Base-by-base conservation (phyloP, 352 stramenopile species). In the Albugo candida region DNA sequence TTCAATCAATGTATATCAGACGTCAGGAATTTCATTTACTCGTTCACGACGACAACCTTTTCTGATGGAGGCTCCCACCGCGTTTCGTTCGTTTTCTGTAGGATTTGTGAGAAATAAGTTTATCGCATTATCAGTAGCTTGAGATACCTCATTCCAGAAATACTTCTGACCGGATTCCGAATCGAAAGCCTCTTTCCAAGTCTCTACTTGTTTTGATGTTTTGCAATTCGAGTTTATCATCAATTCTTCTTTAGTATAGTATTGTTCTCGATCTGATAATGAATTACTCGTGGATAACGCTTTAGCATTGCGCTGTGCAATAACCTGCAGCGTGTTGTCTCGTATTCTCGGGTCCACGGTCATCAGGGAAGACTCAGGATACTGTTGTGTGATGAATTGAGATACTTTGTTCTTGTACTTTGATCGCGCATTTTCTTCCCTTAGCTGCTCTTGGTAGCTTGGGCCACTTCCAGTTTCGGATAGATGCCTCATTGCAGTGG, bases 311-410 rank as follows among this genome's bases (percentile, higher is more conserved):
- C 63, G 58, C 35, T 64, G 40, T 5, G 66, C 69, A 44, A 84
- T 42, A n/a, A 53, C 67, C 36, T 85, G 65, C 21, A 89, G 59
- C 34, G 76, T 89, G 50, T 89, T 89, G 55, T 89, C 76, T 16
- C 71, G 65, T 27, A 76, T 51, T 8, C 38, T 24, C 3, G 17
- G 38, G 20, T 43, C 38, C 8, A 8, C 3, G 38, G 8, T 24
- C 17, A 43, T 8, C 8, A 10, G 38, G 38, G 8, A 43, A 24
- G 17, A 10, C 3, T 43, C 56, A 2, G 41, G 16, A 8, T 35
- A 8, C 20, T 48, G 2, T 49, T 77, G 64, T 6, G 70, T 59
- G 16, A 65, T 49, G 21, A 10, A 31, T 31, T 54, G 36, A 0
- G 67, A 71, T 21, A 59, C 74, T 27, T 52, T 52, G 49, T 81